Evolutionary conservation across 192 early-diverging fungal species (phyloP).

Genomic region (Bifiguratus adelaidae): DNA sequence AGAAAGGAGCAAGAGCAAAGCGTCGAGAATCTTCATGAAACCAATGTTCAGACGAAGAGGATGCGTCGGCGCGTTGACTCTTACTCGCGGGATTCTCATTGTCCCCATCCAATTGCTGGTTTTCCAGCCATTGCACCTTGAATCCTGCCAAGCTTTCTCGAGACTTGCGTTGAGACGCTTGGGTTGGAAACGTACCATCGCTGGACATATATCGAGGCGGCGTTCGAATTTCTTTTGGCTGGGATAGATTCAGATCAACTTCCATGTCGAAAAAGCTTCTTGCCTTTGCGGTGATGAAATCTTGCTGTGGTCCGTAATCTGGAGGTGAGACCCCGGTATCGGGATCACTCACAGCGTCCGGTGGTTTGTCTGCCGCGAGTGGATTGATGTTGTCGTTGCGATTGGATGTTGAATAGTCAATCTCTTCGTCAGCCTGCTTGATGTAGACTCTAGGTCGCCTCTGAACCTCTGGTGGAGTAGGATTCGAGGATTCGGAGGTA

Average conservation of each 20-base stretch:
- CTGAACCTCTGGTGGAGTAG: neutral
- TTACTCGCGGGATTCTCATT: neutral
- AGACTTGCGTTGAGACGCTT: neutral
- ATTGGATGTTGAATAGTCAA: neutral
- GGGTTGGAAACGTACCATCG: neutral
- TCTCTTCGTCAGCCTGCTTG: neutral
- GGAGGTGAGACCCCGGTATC: neutral
- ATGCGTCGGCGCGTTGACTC: neutral
- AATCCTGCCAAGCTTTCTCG: neutral
- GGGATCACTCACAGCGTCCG: neutral
- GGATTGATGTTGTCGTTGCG: neutral
- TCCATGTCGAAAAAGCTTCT: conserved; percentile 1
- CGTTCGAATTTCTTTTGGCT: neutral
- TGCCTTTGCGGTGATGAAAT: neutral
- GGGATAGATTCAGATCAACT: neutral
- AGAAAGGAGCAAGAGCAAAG: conserved; percentile 5
- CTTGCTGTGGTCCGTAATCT: neutral
- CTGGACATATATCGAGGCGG: neutral
- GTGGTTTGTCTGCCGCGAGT: neutral
- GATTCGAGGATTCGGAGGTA: neutral
- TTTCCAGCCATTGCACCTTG: neutral
- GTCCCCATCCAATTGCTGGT: neutral
- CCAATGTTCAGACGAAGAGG: conserved; percentile 4
- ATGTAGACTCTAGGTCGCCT: neutral
- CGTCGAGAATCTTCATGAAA: conserved; percentile 4